phyloP scores from a whole-genome alignment of 2,329 filamentous ascomycete genomes.

The Aspergillus brasiliensis region DNA sequence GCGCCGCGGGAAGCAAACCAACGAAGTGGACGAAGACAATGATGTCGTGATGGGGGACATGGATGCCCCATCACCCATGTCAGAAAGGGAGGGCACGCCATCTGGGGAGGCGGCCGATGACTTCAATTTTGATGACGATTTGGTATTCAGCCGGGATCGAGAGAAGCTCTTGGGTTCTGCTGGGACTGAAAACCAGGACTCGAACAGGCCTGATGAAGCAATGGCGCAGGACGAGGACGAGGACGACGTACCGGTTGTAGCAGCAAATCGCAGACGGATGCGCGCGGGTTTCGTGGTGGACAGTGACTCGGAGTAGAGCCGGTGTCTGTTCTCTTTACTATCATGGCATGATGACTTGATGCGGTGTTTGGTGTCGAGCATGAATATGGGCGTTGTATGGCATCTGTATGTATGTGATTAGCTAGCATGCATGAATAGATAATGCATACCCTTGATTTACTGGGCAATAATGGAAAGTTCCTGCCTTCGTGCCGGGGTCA shows the following conservation, averaged over 20 bases:
- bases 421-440: not conserved
- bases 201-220: constrained; percentile 5
- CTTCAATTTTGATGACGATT: constrained; percentile 37
- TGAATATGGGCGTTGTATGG: constrained; percentile 7
- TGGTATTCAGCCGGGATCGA: constrained; percentile 34
- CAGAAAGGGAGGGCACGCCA: constrained; percentile 20
- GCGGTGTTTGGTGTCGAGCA: constrained; percentile 24
- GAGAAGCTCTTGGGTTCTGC: constrained; percentile 16
- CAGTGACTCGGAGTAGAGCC: constrained; percentile 44
- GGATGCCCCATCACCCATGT: constrained; percentile 22
- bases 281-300: constrained; percentile 47
- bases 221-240: constrained; percentile 29
- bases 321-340: constrained; percentile 6
- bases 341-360: constrained; percentile 28
- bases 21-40: constrained; percentile 29
- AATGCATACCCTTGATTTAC: not conserved
- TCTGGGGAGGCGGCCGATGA: constrained; percentile 35
- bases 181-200: constrained; percentile 2
- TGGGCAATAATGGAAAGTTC: no score
- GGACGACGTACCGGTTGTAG: constrained; percentile 33
- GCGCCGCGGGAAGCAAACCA: constrained; percentile 23
- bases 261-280: constrained; percentile 36
- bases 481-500: no score
- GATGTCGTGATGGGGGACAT: constrained; percentile 36
- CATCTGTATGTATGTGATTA: not conserved